Base-by-base conservation (phyloP, 305 asterid genomes). In the Fraxinus floribunda region DNA sequence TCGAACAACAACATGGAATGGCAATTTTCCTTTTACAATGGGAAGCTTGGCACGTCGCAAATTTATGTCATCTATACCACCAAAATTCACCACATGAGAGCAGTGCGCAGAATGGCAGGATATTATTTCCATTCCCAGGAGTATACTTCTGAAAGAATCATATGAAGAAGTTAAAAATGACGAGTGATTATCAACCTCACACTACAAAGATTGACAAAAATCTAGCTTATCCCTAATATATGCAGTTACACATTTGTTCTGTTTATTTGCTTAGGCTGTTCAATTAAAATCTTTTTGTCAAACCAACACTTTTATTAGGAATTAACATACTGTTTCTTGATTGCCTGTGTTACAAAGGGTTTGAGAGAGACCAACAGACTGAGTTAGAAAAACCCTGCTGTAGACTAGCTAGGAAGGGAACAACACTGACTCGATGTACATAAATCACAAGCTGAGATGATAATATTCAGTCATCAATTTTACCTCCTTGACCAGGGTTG, bases 41-140 rank as follows among this genome's bases (percentile, higher is more conserved):
- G 86, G 83, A 88, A 83, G 80, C 84, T 85, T 88, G 16, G 89
- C 52, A 10, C 74, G 79, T 38, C 52, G 81, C 52, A 85, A 78
- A 78, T 86, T 86, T 29, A 60, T 88, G 86, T 79, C 81, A 57
- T 76, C 87, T 3, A 81, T 84, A 78, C 87, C 85, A 82, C 88
- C 84, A 64, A 82, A 82, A 76, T 88, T 88, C 52, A 84, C 78
- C 76, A 80, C 62, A 82, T 83, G 85, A 41, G 78, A 84, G 82
- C 86, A 80, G n/a, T 76, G 79, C 20, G 88, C 83, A 41, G 89
- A 80, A 79, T 88, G 90, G 82, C 91, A 88, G 16, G 91, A 86
- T 78, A 88, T 75, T 83, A 91, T 78, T 84, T 89, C 97, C 98
- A 95, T 92, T 64, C 52, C 79, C 60, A 10, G 70, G 80, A 20